Evolutionary conservation across 805 yeast genomes (phyloP).

Genomic region (Metschnikowia vanudenii): DNA sequence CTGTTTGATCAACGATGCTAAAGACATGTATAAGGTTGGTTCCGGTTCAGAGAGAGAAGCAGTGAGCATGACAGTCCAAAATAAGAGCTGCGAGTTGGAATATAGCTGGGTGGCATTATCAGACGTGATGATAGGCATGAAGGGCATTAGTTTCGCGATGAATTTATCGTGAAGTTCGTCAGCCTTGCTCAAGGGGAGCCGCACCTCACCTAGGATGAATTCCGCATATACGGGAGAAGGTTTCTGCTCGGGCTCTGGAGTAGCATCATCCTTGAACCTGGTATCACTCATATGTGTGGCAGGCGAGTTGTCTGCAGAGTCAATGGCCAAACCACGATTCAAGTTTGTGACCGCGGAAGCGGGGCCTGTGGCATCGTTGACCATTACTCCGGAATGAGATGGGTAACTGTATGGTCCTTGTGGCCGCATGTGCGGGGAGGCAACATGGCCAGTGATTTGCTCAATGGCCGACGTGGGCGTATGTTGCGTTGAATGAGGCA

Average conservation of each 20-base stretch:
- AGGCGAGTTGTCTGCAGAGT: slow-evolving; percentile 34
- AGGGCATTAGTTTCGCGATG: slow-evolving; percentile 65
- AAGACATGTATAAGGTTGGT: slow-evolving; percentile 71
- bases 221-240: slow-evolving; percentile 45
- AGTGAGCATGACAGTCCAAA: slow-evolving; percentile 88
- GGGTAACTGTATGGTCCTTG: neutral
- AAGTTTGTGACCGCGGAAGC: slow-evolving; percentile 18
- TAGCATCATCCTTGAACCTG: slow-evolving; percentile 4
- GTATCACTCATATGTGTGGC: slow-evolving; percentile 15
- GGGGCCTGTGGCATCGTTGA: slow-evolving; percentile 15
- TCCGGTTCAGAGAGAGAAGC: slow-evolving; percentile 86
- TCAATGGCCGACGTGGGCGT: slow-evolving; percentile 17
- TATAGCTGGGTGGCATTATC: slow-evolving; percentile 72
- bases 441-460: slow-evolving; percentile 17
- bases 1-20: slow-evolving; percentile 78
- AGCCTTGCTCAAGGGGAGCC: slow-evolving; percentile 64
- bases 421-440: slow-evolving; percentile 6
- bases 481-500: slow-evolving; percentile 7
- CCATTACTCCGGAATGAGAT: slow-evolving; percentile 5
- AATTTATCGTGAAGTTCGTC: slow-evolving; percentile 69
- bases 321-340: slow-evolving; percentile 23
- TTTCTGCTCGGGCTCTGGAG: slow-evolving; percentile 4
- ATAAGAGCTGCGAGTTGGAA: slow-evolving; percentile 77
- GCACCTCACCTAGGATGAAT: slow-evolving; percentile 75
- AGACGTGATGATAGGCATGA: slow-evolving; percentile 74